Evolutionary conservation across 148 eudicot species (phyloP), one percentile per base, ranked within the genome.

Genomic region (Camellia lanceoleosa): DNA sequence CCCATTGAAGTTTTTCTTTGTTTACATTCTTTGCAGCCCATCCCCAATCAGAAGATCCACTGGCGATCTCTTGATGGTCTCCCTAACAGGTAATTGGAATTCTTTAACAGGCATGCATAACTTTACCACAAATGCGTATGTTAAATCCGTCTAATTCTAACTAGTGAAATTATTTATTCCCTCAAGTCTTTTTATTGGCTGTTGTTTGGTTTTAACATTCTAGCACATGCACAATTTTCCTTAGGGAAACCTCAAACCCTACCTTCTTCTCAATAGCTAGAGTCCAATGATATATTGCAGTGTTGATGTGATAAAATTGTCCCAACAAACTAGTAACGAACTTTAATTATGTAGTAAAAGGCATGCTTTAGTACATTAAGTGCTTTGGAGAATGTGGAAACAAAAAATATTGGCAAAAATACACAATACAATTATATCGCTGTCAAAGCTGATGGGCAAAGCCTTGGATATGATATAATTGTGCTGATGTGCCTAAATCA

Each of bases 1-100:
- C 44, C 51, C 12, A 12, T 64, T 77, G 59, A 79, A 74, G n/a
- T 74, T 60, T 15, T n/a, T 71, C 56, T 71, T 13, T 75, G 6
- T 30, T 30, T 30, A 30, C 38, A 55, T n/a, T 42, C 14, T 65
- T 75, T 88, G 82, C 90, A 93, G 97, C 99, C 99, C 66, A 95
- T 88, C 49, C 97, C 87, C 15, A 95, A 95, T 86, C 96, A 93
- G 83, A 95, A 95, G 85, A 92, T 95, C 80, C 99, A 95, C 73
- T 95, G 99, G 99, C 85, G 97, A 89, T 95, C 99, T 60, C 71
- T 92, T 70, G 99, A 92, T 80, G 99, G 99, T 82, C 99, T 93
- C 81, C 94, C 92, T 70, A 95, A 95, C 85, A 90, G 94, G 99
- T 95, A 85, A 60, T 15, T 49, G 11, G 44, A 44, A 71, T 74